Conservation (phyloP, 192 early-diverging fungal species). For the Rhizoclosmatium sp. region DNA sequence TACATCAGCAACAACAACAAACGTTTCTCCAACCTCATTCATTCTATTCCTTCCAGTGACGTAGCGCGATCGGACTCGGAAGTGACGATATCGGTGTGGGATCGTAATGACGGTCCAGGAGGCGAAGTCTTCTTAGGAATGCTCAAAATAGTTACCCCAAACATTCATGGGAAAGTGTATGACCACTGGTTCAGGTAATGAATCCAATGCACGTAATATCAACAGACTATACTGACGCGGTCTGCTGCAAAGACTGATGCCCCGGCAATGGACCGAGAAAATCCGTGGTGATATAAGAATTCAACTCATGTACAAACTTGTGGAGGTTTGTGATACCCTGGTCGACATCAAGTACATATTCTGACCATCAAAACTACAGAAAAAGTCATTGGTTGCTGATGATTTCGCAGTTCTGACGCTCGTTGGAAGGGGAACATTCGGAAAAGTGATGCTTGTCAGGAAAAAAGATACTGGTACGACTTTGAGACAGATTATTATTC, state of each 20-base stretch:
- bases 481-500: background rate
- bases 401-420: constrained; percentile 80
- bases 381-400: constrained; percentile 50
- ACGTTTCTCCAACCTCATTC: background rate
- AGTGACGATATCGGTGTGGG: constrained; percentile 62
- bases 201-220: background rate
- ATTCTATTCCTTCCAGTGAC: constrained; percentile 47
- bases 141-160: constrained; percentile 54
- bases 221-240: background rate
- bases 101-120: constrained; percentile 40
- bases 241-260: constrained; percentile 38
- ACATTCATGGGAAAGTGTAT: constrained; percentile 58
- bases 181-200: constrained; percentile 60
- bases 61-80: constrained; percentile 55
- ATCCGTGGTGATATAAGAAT: constrained; percentile 61
- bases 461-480: constrained; percentile 74
- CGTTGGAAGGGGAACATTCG: constrained; percentile 81
- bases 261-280: constrained; percentile 52
- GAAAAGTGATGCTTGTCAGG: constrained; percentile 80
- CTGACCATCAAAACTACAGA: constrained; percentile 30
- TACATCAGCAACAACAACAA: background rate
- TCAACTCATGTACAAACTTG: constrained; percentile 56
- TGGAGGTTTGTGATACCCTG: constrained; percentile 38
- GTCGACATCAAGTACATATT: background rate
- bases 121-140: constrained; percentile 57